Base-by-base conservation (phyloP, 129 eudicot species). In the Chrysanthemum lavandulifolium region DNA sequence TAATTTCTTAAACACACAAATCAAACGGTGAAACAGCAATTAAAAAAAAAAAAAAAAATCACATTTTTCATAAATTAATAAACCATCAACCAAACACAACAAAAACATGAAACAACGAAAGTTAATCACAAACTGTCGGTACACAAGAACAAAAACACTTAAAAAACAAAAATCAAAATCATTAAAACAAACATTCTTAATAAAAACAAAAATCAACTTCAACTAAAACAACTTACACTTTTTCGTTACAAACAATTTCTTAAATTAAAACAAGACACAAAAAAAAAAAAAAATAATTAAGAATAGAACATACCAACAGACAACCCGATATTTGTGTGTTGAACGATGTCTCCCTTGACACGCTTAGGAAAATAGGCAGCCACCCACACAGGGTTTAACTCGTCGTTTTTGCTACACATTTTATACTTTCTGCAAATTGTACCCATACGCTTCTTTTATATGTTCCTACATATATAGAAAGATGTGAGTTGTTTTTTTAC, bases 361-460 rank as follows among this genome's bases (percentile, higher is more conserved):
- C 65, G 86, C 25, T 82, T 81, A 49, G 72, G 82, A 67, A 81
- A 91, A 75, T 91, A 87, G 15, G 96, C 95, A 68, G 97, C 96
- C 76, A 78, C 4, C 97, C 95, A 91, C 49, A 91, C 70, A 45
- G 50, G 73, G 6, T 85, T 85, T 25, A 91, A 79, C 29, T 86
- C 78, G 62, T 84, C 90, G 74, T 78, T 91, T 69, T 78, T 88
- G 3, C 14, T 78, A 2, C 85, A 82, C 27, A 77, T 79, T 52
- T 79, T 75, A 61, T 73, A 59, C 12, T 76, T 88, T 40, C 75
- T 80, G 82, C 83, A 78, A 50, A 86, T 86, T 89, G 78, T 89
- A 25, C 48, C 67, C 71, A 74, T 67, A 29, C 9, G 25, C 19
- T 49, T 58, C 8, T 13, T 21, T 21, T 18, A 7, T 14, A 6